Evolutionary conservation across 306 rosid species (phyloP).

Genomic region (Lathyrus aphaca): DNA sequence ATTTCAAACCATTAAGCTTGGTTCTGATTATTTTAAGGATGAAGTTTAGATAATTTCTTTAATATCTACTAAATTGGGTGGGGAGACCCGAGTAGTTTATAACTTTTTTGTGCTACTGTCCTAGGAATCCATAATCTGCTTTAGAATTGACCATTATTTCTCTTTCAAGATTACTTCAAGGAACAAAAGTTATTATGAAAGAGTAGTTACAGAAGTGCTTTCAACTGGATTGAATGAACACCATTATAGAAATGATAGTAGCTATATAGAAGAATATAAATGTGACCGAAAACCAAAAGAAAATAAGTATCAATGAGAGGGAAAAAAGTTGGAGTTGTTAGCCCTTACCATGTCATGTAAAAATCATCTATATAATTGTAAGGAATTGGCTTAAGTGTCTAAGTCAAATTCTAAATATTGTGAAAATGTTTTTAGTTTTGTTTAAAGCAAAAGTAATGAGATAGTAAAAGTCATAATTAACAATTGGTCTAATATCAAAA

Average conservation of each 20-base stretch:
- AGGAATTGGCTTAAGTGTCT: slow-evolving; percentile 24
- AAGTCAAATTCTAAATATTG: slow-evolving; percentile 17
- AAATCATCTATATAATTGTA: neutral
- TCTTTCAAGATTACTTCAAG: slow-evolving; percentile 18
- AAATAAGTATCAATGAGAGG: slow-evolving; percentile 18
- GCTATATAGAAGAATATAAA: slow-evolving; percentile 50
- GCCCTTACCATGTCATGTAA: slow-evolving; percentile 25
- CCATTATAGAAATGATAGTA: slow-evolving; percentile 34
- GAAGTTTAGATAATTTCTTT: no score
- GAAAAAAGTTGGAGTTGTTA: slow-evolving; percentile 53
- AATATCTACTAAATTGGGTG: no score
- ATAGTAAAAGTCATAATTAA: neutral
- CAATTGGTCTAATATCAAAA: neutral
- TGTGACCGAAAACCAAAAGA: slow-evolving; percentile 4
- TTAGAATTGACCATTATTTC: slow-evolving; percentile 54
- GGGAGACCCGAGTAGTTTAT: no score
- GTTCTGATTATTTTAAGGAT: no score
- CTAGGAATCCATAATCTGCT: no score
- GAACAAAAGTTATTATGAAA: slow-evolving; percentile 23
- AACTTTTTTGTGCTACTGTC: no score
- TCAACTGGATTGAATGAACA: slow-evolving; percentile 32
- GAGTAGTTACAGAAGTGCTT: slow-evolving; percentile 28
- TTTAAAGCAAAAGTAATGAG: slow-evolving; percentile 33
- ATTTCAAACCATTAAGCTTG: no score
- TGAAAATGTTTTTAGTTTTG: slow-evolving; percentile 22